Base-by-base conservation (phyloP, 148 eudicot species). In the Pouteria glomerata region DNA sequence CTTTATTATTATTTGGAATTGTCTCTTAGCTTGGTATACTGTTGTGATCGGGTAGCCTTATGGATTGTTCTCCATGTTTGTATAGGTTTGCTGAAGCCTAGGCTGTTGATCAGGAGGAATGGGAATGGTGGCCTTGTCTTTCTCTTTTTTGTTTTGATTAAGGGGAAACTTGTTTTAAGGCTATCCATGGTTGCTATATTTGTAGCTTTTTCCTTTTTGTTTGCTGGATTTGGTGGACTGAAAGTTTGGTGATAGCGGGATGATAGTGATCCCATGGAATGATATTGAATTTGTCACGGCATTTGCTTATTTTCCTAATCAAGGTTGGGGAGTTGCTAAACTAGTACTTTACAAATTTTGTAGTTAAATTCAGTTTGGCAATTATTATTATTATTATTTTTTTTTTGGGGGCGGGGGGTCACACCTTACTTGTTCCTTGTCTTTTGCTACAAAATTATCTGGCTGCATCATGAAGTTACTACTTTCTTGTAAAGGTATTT, bases 81-180 rank as follows among this genome's bases (percentile, higher is more conserved):
- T 0, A 3, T 76, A 88, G 94, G 69, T 89, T 83, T 74, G 95
- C 89, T 23, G 95, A 87, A 41, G 91, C 91, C 15, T 89, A 80
- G 85, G 78, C 60, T 66, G 63, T 72, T 65, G 6, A 68, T 73
- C 21, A 1, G 34, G 16, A 34, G 34, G 23, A 47, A 0, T 16
- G 10, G 72, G 56, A 35, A 30, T 12, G 41, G 19, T 53, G 45
- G 48, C 31, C 68, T 50, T 8, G 24, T 59, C 63, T 56, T 3
- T 23, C 21, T 57, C 48, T 19, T 56, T 66, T 66, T 66, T 34
- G 4, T 66, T 42, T 66, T 26, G 26, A 24, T 50, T 18, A 34
- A 14, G 44, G n/a, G 23, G 6, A 21, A 35, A 18, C 31, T 62
- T 19, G 14, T 23, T 59, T 68, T 34, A 23, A n/a, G 57, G 50